phyloP scores from a whole-genome alignment of 768 basidiomycete species.

The Lanmaoa rubissima region DNA sequence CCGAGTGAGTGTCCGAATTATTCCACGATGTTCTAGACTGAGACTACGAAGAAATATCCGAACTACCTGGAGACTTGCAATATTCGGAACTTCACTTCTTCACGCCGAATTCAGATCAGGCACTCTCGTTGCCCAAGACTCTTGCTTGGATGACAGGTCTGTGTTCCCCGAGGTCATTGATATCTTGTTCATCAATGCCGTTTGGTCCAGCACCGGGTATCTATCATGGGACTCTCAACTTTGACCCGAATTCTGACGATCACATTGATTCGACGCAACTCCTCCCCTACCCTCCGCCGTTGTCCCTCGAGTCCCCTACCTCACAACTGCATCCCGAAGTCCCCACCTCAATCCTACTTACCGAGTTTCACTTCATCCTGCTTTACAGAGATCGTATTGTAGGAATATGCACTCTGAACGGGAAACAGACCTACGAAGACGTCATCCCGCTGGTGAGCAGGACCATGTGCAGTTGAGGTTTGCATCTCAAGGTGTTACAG shows the following conservation, averaged over 20 bases:
- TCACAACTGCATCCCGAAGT: conserved; percentile 33
- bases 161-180: conserved; percentile 12
- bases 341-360: conserved; percentile 78
- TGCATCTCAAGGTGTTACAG: conserved; percentile 39
- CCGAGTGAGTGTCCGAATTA: conserved; percentile 62
- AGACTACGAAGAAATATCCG: conserved; percentile 71
- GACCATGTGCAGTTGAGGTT: neutral
- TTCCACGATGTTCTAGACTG: conserved; percentile 12
- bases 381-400: conserved; percentile 77
- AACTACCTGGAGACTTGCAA: conserved; percentile 77
- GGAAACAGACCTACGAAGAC: conserved; percentile 83
- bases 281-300: conserved; percentile 65
- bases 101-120: conserved; percentile 67
- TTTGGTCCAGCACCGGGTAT: conserved; percentile 69
- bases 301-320: conserved; percentile 25
- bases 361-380: conserved; percentile 90
- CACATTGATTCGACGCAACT: conserved; percentile 77
- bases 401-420: conserved; percentile 77
- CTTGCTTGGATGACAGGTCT: conserved; percentile 93
- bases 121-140: conserved; percentile 62
- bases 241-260: conserved; percentile 66
- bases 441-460: conserved; percentile 67
- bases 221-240: conserved; percentile 79
- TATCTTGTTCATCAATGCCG: neutral
- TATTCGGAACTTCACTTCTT: conserved; percentile 82